A percentile compares a stretch with the other conserved stretches of the same genome.
These are phyloP conservation scores for Kockovaella imperatae DNA, from an alignment of 768 basidiomycete genomes.

Conservation along the genomic window DNA sequence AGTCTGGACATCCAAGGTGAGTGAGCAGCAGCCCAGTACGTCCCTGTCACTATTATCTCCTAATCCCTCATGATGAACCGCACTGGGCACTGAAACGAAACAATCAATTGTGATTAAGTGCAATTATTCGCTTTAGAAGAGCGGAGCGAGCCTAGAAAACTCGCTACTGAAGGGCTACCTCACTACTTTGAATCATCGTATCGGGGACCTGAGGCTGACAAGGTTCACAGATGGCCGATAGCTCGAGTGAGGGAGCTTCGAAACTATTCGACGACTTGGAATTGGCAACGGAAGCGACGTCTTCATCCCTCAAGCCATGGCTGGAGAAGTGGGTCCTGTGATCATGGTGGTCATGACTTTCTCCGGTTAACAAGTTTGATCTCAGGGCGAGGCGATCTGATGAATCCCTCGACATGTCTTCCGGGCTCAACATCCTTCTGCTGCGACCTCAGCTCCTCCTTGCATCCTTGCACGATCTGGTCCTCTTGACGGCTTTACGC, in stretches of 20 bases:
- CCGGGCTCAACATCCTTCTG: slow-evolving; percentile 81
- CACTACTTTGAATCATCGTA: neutral
- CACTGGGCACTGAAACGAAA: slow-evolving; percentile 44
- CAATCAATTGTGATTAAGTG: slow-evolving; percentile 33
- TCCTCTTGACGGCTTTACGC: slow-evolving; percentile 51
- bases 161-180: slow-evolving; percentile 42
- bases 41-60: too few relatives aligned
- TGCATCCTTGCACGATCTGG: slow-evolving; percentile 75
- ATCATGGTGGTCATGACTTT: neutral
- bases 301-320: slow-evolving; percentile 18
- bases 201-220: neutral
- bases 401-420: slow-evolving; percentile 25
- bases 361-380: neutral
- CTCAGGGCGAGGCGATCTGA: slow-evolving; percentile 18
- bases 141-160: slow-evolving; percentile 47
- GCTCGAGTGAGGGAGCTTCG: slow-evolving; percentile 12
- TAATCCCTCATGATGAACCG: slow-evolving; percentile 13
- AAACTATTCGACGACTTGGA: slow-evolving; percentile 15
- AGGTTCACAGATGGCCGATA: neutral
- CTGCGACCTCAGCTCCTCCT: slow-evolving; percentile 77
- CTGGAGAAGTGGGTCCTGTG: slow-evolving; percentile 18
- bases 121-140: slow-evolving; percentile 30
- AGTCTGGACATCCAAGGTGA: too few relatives aligned
- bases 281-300: slow-evolving; percentile 24
- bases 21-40: too few relatives aligned